Base-by-base conservation (phyloP, 176 grass and related monocot species). In the Raddia distichophylla region DNA sequence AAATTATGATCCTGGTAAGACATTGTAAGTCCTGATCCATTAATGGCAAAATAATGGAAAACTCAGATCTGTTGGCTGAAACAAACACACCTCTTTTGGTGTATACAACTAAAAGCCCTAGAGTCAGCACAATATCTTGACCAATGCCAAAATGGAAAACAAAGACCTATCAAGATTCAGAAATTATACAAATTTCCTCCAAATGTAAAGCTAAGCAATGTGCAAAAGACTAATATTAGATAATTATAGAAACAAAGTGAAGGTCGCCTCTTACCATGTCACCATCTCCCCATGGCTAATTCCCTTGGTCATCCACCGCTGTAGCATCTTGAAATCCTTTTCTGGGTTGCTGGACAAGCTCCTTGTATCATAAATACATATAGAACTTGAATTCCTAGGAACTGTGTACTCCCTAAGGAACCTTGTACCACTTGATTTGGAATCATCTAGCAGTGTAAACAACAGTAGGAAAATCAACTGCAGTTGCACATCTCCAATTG, bases 311-410 rank as follows among this genome's bases (percentile, higher is more conserved):
- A 94, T 92, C 94, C 94, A 97, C 11, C 33, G 32, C 10, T 83
- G 71, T 69, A 94, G 76, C 45, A 83, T 85, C 47, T 80, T 83
- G 58, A 80, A 90, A 89, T 94, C 86, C 14, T 80, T 82, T 68
- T 87, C 62, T 45, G 9, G 60, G 16, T 72, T 60, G 22, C 18
- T 66, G 17, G 85, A 88, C 63, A 89, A 89, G 80, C 82, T 81
- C 19, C 69, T 69, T 48, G 94, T 94, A 83, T 97, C 91, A 85
- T 86, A 94, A 81, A 94, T 47, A 85, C 94, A 97, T 69, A 94
- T 80, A 16, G 87, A 85, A 65, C 77, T 89, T 19, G 94, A 92
- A 80, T 82, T 68, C 81, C 92, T 94, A 54, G 87, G 80, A 55
- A 92, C 77, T 91, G 76, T 81, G 64, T 94, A 93, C 73, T 97